Conservation (phyloP, 345 rosid genomes). For the Eutrema japonicum region DNA sequence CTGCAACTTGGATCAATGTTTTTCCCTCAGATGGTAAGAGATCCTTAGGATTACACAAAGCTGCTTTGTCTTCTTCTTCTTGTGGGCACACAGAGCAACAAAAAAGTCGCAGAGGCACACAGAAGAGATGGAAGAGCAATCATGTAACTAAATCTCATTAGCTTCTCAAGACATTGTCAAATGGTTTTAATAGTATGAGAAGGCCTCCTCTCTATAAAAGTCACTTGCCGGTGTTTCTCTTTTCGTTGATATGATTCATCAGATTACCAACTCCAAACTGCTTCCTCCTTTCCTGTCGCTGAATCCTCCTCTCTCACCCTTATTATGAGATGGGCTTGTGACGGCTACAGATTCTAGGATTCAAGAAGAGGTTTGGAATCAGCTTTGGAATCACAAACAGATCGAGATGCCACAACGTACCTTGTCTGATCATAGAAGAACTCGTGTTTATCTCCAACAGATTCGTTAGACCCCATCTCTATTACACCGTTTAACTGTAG, state of each 20-base stretch:
- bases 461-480: neutral
- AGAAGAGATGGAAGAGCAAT: neutral
- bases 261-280: neutral
- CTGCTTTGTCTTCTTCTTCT: neutral
- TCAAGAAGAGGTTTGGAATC: neutral
- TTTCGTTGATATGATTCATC: neutral
- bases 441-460: neutral
- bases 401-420: neutral
- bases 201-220: too few species aligned
- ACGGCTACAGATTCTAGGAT: neutral
- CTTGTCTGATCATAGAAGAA: neutral
- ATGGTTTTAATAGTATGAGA: too few species aligned
- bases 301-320: neutral
- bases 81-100: neutral
- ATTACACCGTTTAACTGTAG: neutral
- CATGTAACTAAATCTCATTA: neutral
- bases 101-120: neutral
- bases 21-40: neutral
- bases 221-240: too few species aligned
- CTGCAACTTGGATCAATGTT: slow-evolving; percentile 1
- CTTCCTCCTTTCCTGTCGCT: neutral
- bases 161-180: neutral
- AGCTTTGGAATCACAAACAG: too few species aligned
- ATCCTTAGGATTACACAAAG: neutral
- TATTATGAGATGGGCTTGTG: too few species aligned